Evolutionary conservation across 768 basidiomycete species (phyloP), one percentile per base, ranked within the genome.

Genomic region (Trametes villosa): DNA sequence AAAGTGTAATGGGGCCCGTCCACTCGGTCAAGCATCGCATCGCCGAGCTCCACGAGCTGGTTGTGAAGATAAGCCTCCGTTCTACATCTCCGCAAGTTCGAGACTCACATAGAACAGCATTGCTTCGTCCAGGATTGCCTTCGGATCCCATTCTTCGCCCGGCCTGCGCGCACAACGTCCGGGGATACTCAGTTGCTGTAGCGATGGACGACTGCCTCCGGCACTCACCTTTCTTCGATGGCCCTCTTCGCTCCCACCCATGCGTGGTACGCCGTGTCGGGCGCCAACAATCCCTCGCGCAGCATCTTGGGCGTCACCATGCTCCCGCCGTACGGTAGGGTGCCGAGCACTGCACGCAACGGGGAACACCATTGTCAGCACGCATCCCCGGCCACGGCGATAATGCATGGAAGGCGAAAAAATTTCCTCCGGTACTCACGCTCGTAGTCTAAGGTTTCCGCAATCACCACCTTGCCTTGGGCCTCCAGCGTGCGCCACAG

Each of bases 11-110:
- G 80, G 1, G 79, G 79, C 0, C 83, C 85, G 4, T 74, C 65
- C 44, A 74, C 75, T n/a, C 76, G 72, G 57, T 81, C 78, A 48
- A 79, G 66, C 52, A 85, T 68, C 3, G 76, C 76, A 5, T 69
- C 66, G 22, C 81, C 82, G 26, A 86, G 65, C 65, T 86, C 82
- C 53, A 83, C 76, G 46, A 86, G 65, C 86, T 87, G 58, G 38
- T 45, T 18, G 30, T 60, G 30, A n/a, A 30, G 3, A 57, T 59
- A 38, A 62, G 57, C 29, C 49, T 36, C 26, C n/a, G 8, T 15
- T 17, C 13, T 42, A 22, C 22, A 18, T n/a, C 24, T 30, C 27
- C 12, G 27, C 27, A 38, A 9, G 22, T n/a, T 41, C 11, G 22
- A 26, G 9, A 68, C 76, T 60, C 58, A 78, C 77, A 34, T 74